These are phyloP conservation scores for Cutaneotrichosporon curvatum DNA, from an alignment of 1,284 basidiomycete species.

Conservation along the genomic window DNA sequence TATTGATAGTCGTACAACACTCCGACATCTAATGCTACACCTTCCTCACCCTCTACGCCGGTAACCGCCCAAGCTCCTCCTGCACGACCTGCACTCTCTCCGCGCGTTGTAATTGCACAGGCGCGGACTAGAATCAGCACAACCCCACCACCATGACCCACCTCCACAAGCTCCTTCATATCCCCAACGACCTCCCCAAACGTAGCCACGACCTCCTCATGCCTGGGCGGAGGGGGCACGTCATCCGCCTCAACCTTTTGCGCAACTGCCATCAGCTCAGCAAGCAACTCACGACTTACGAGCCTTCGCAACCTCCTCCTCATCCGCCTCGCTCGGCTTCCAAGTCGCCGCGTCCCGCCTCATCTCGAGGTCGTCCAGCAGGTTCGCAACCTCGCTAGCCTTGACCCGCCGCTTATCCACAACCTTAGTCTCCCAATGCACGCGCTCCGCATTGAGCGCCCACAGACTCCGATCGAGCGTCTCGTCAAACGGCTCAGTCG, in stretches of 20 bases:
- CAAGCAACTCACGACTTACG: neutral
- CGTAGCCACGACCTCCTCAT: conserved; percentile 30
- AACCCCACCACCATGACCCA: conserved; percentile 14
- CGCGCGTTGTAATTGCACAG: conserved; percentile 37
- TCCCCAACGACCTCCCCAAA: conserved; percentile 28
- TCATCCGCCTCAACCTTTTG: conserved; percentile 10
- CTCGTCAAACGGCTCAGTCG: conserved; percentile 71
- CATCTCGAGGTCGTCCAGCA: conserved; percentile 51
- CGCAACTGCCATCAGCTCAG: neutral
- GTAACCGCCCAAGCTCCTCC: conserved; percentile 29
- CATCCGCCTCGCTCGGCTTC: conserved; percentile 27
- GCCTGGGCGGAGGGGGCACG: conserved; percentile 29
- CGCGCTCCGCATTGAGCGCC: conserved; percentile 59
- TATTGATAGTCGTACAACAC: no score
- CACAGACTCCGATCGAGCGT: conserved; percentile 64
- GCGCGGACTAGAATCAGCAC: conserved; percentile 27
- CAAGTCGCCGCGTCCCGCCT: conserved; percentile 49
- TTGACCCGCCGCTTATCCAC: conserved; percentile 56
- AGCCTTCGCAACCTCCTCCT: neutral
- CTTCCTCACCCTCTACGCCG: neutral
- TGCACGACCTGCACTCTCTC: conserved; percentile 42
- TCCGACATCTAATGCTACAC: no score
- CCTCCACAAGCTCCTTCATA: conserved; percentile 30
- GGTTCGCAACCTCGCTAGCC: conserved; percentile 53
- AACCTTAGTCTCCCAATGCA: conserved; percentile 61